Percentiles rank a stretch among this genome's conserved stretches.
phyloP scores from a whole-genome alignment of 441 rosid genomes.

The Populus tomentosa region DNA sequence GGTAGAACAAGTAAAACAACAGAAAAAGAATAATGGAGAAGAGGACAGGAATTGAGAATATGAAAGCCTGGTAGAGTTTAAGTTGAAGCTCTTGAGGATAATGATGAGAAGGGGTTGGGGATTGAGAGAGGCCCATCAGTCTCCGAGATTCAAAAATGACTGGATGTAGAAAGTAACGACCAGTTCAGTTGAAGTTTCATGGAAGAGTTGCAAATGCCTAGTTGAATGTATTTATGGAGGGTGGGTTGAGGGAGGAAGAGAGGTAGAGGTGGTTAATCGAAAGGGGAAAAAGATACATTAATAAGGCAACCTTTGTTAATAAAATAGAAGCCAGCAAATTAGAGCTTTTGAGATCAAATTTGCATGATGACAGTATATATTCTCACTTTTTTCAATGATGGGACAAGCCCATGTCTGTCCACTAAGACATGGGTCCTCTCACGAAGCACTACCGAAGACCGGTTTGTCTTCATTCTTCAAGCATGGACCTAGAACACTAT shows the following conservation, averaged over 20 bases:
- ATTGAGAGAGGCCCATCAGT: constrained; percentile 60
- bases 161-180: not conserved
- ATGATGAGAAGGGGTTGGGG: constrained; percentile 57
- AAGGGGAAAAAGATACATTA: constrained; percentile 18
- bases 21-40: constrained; percentile 85
- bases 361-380: constrained; percentile 27
- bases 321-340: constrained; percentile 16
- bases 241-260: not conserved
- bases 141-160: constrained; percentile 3
- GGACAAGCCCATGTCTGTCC: constrained; percentile 43
- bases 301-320: constrained; percentile 18
- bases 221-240: constrained; percentile 18
- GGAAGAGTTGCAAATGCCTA: constrained; percentile 21
- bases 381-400: constrained; percentile 34
- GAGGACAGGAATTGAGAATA: constrained; percentile 90
- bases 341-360: constrained; percentile 31
- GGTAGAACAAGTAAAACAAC: constrained; percentile 87
- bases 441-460: constrained; percentile 17
- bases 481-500: constrained; percentile 18
- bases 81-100: constrained; percentile 86
- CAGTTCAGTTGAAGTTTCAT: constrained; percentile 4
- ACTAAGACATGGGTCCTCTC: constrained; percentile 42
- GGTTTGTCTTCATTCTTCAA: constrained; percentile 25
- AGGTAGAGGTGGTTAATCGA: constrained; percentile 14
- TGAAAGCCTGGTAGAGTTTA: constrained; percentile 92